Evolutionary conservation across 176 grass and related monocot genomes (phyloP), one percentile per base, ranked within the genome.

Genomic region (Dactylis glomerata): DNA sequence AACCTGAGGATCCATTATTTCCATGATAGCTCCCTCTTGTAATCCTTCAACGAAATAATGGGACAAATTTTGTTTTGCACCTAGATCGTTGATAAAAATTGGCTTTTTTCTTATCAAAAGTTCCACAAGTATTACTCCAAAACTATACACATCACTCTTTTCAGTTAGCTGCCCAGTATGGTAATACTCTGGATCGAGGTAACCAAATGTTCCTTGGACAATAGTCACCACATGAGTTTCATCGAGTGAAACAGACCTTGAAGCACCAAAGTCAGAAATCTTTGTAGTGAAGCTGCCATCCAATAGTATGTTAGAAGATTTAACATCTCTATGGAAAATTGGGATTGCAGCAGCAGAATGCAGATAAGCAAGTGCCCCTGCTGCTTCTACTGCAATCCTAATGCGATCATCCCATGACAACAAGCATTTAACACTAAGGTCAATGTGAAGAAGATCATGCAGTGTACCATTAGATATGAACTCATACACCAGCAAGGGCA

Each of bases 151-250:
- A 64, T 64, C 61, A 64, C 30, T 64, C 61, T 64, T 64, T 64
- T 64, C 61, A 17, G 88, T 82, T 37, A 86, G 17, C 13, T 73
- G 31, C 5, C 79, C 69, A 1, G 78, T 86, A 79, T 83, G 23
- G 80, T 81, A 86, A 68, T 89, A 85, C 47, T 89, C 66, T 20
- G 82, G 88, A 46, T 86, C 88, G 61, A 87, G 83, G 57, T 91
- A 91, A 3, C 89, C 89, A 54, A 87, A 68, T 8, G 84, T 83
- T 17, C 84, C 89, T 65, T 87, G 89, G 24, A 87, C 84, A 32
- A 79, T 44, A 42, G 89, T 87, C 2, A 81, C 49, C 45, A 87
- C 80, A 55, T 74, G 84, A 36, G 78, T 86, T 8, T 83, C 84
- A 28, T 87, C 80, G 8, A 79, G 41, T 15, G 84, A 76, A 68